phyloP scores from a whole-genome alignment of 2,329 filamentous ascomycete genomes.

The Pseudogymnoascus sp. region DNA sequence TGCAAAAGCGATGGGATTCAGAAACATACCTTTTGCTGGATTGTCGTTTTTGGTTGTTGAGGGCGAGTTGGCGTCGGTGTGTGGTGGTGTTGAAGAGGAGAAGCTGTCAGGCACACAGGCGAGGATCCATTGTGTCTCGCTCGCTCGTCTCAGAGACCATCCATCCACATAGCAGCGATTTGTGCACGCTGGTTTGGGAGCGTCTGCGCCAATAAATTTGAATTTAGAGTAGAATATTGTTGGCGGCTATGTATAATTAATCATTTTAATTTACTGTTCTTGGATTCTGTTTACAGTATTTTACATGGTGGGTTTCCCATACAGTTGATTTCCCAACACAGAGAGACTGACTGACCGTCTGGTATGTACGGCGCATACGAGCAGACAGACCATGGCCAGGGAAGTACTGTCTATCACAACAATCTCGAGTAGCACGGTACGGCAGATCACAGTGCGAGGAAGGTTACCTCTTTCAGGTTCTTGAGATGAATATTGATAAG shows the following conservation, averaged over 20 bases:
- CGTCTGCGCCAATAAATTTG: conserved; percentile 3
- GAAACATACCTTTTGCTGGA: conserved; percentile 6
- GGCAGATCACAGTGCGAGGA: background rate
- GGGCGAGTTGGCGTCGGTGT: conserved; percentile 8
- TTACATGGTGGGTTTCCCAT: background rate
- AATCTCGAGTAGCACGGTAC: background rate
- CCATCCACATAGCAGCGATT: conserved; percentile 5
- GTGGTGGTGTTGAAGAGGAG: conserved; percentile 10
- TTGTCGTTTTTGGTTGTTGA: conserved; percentile 12
- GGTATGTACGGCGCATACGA: conserved; percentile 4
- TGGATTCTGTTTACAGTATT: background rate
- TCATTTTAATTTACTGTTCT: background rate
- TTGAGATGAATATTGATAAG: background rate
- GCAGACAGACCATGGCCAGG: background rate
- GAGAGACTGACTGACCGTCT: background rate
- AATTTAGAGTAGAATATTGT: background rate
- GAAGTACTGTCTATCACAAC: conserved; percentile 3
- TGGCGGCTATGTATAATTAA: background rate
- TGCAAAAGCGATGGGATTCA: background rate
- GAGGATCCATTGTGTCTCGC: conserved; percentile 2
- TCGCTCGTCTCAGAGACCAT: conserved; percentile 8
- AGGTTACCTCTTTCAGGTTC: background rate
- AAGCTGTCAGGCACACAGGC: conserved; percentile 10
- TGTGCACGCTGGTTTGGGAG: conserved; percentile 2
- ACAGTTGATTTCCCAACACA: background rate